Evolutionary conservation across 768 basidiomycete genomes (phyloP), one percentile per base, ranked within the genome.

Genomic region (Lactarius evosmus): DNA sequence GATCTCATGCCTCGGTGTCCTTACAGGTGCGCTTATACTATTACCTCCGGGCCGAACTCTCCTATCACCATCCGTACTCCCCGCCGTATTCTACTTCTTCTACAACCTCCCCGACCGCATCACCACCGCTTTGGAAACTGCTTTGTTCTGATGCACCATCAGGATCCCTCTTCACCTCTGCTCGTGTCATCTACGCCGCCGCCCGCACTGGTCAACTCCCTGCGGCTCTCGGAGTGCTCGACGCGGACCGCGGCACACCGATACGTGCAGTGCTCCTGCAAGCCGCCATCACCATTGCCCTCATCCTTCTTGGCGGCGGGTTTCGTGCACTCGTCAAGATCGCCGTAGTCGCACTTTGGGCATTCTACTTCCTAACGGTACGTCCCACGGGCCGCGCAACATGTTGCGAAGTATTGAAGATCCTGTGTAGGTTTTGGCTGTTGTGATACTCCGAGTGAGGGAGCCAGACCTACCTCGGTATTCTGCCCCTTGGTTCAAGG

Each of bases 291-390:
- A 46, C 53, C 12, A 61, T 61, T 34, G 38, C 17, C 30, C 40
- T 61, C 8, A 46, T 61, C 30, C 38, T 61, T 29, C 32, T 61
- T 29, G 60, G 60, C 19, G 60, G 40, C 8, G 60, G 53, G 16
- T 61, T 61, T 46, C 52, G 60, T 33, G 29, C 53, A 1, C 60
- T 61, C 25, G 52, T 61, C 29, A 61, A 53, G 22, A 53, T 61
- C 30, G 30, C 60, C 33, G 40, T 61, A 25, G 60, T 61, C 27
- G 60, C 60, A 4, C 19, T 44, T 14, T 61, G 60, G 60, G 60
- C 22, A 4, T 61, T 61, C 52, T 61, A 61, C 41, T 53, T 55
- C 60, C 30, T 61, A 25, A 61, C 60, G 3, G 60, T 61, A 33
- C 40, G 52, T 52, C 12, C 14, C 38, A 12, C 11, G 38, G 17